Conservation (phyloP, 805 yeast genomes). For the Ogataea sp. region DNA sequence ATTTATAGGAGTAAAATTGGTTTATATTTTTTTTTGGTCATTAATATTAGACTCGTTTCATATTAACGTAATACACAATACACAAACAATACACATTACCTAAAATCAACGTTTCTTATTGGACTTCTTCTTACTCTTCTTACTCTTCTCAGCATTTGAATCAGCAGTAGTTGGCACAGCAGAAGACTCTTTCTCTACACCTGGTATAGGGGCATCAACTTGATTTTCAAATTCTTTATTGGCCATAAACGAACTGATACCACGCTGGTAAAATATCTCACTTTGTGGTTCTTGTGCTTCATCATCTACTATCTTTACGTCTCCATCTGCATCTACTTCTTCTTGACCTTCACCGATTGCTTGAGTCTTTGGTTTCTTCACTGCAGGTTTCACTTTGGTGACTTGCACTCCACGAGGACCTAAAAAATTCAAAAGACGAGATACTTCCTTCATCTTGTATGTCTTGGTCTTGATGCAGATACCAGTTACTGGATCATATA, state of each 20-base stretch:
- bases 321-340: not conserved
- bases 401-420: conserved; percentile 54
- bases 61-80: not conserved
- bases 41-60: too few species aligned
- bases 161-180: too few species aligned
- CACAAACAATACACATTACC: not conserved
- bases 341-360: too few species aligned
- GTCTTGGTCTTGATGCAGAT: conserved; percentile 52
- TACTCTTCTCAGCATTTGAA: not conserved
- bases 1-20: not conserved
- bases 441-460: conserved; percentile 60
- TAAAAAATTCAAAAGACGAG: conserved; percentile 60
- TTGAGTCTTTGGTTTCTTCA: conserved; percentile 1
- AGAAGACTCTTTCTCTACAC: not conserved
- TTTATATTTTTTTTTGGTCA: not conserved
- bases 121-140: conserved; percentile 7
- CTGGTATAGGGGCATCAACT: not conserved
- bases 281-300: not conserved
- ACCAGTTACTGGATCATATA: conserved; percentile 59
- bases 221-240: conserved; percentile 4
- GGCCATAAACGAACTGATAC: conserved; percentile 3
- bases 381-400: too few species aligned
- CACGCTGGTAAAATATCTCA: conserved; percentile 1
- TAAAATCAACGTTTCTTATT: conserved; percentile 6
- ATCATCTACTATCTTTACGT: not conserved